phyloP scores from a whole-genome alignment of 2,329 filamentous ascomycete species.

The Exserohilum rostratum region DNA sequence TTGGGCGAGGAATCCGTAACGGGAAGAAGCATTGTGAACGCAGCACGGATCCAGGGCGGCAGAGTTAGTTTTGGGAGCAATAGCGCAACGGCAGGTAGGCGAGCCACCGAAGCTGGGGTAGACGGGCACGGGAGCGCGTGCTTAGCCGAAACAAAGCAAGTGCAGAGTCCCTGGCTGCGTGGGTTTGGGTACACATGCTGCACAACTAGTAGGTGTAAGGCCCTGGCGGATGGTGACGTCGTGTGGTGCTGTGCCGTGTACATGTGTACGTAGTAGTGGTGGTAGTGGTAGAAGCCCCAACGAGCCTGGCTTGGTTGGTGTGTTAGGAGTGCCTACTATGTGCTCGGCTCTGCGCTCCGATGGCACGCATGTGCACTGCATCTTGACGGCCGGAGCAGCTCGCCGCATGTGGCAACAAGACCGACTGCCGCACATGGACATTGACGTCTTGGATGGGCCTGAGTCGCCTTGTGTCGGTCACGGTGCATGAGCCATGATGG shows the following conservation, averaged over 20 bases:
- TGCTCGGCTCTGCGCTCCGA: too few relatives aligned
- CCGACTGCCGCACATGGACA: conserved; percentile 19
- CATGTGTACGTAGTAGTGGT: too few relatives aligned
- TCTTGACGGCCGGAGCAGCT: too few relatives aligned
- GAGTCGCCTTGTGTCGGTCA: neutral
- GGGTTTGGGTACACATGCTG: too few relatives aligned
- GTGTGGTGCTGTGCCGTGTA: too few relatives aligned
- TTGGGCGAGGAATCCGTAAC: too few relatives aligned
- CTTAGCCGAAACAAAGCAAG: conserved; percentile 10
- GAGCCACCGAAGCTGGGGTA: conserved; percentile 11
- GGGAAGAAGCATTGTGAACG: neutral
- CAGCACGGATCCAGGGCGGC: conserved; percentile 1
- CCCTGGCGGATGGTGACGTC: too few relatives aligned
- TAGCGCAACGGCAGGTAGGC: conserved; percentile 13
- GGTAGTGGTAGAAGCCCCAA: too few relatives aligned
- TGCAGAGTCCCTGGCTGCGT: too few relatives aligned
- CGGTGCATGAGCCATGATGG: conserved; percentile 18
- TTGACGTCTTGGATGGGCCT: neutral
- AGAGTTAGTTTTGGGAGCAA: conserved; percentile 7
- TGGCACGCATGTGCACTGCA: neutral
- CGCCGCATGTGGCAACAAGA: conserved; percentile 37
- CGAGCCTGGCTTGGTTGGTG: too few relatives aligned
- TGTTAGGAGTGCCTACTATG: too few relatives aligned
- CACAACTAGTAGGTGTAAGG: too few relatives aligned
- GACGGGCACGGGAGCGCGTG: conserved; percentile 1